Evolutionary conservation across 2,329 filamentous ascomycete genomes (phyloP), one percentile per base, ranked within the genome.

Genomic region (Setomelanomma holmii): DNA sequence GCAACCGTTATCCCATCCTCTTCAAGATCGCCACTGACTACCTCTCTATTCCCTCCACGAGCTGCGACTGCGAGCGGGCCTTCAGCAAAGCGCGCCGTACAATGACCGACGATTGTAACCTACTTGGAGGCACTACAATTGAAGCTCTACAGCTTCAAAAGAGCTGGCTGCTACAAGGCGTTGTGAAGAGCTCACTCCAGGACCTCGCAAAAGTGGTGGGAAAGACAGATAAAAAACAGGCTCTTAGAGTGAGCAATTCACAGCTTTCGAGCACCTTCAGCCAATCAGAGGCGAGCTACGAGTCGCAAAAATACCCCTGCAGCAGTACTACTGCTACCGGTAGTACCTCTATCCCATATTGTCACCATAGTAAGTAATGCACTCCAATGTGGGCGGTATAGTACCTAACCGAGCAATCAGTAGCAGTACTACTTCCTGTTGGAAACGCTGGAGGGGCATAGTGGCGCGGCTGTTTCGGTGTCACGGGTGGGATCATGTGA

Each of bases 1-100:
- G 44, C 27, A 33, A 44, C 1, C 23, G 36, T n/a, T 57, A 57
- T 20, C 51, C 23, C 16, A 16, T 49, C 24, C 14, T 57, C 14
- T 54, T 41, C 30, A 53, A 57, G 33, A 54, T 57, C 6, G 51
- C 55, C 11, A 24, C 49, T 5, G 22, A 57, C 35, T 45, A 39
- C 44, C 55, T 57, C 21, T 54, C 22, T 4, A 44, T 54, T 16
- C 54, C 40, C 23, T 20, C 39, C 20, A 57, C 54, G 4, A 46
- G n/a, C n/a, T n/a, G n/a, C n/a, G n/a, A n/a, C n/a, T n/a, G n/a
- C n/a, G n/a, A n/a, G n/a, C n/a, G n/a, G 23, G 20, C 54, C 44
- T 54, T 57, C 21, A 47, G 20, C 35, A 38, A 42, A 6, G 51
- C 46, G 11, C 41, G 41, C 42, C 42, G 34, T 23, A 54, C 51